Percentiles rank a stretch among this genome's conserved stretches.
These are phyloP conservation scores for Picea engelmannii DNA, from an alignment of 83 land plant genomes.

Conservation along the genomic window DNA sequence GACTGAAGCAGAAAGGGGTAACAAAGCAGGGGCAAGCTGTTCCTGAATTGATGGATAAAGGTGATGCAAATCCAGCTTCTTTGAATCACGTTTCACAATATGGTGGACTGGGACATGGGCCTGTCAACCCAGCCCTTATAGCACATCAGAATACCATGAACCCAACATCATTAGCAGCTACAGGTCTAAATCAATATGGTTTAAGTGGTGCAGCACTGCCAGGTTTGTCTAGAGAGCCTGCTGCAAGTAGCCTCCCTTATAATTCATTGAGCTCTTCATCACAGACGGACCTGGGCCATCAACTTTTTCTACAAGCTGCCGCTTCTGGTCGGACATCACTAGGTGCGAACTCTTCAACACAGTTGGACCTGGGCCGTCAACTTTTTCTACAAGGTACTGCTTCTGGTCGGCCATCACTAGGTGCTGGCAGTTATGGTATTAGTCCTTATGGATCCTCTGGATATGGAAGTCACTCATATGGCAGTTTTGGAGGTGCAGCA, in stretches of 20 bases:
- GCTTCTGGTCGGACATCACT: too few relatives aligned
- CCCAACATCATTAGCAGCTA: not conserved
- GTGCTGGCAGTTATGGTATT: too few relatives aligned
- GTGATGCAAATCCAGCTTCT: not conserved
- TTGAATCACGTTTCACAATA: not conserved
- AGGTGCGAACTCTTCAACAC: too few relatives aligned
- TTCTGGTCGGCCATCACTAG: not conserved
- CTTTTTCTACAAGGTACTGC: not conserved
- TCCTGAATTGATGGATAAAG: not conserved
- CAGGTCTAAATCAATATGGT: not conserved
- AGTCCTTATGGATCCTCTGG: not conserved
- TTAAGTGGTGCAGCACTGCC: not conserved
- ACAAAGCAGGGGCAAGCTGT: not conserved
- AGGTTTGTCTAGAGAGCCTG: not conserved
- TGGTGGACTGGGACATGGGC: not conserved
- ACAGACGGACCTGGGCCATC: too few relatives aligned
- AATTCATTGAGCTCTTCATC: not conserved
- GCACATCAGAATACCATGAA: not conserved
- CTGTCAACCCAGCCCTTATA: not conserved
- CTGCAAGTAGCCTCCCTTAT: not conserved
- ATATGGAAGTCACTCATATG: conserved; percentile 4
- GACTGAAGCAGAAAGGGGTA: conserved; percentile 23
- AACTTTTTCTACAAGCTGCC: too few relatives aligned
- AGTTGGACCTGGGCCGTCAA: not conserved
- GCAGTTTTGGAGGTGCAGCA: conserved; percentile 13